Conservation (phyloP, 257 asterid species). For the Paraleonurus japonicus region DNA sequence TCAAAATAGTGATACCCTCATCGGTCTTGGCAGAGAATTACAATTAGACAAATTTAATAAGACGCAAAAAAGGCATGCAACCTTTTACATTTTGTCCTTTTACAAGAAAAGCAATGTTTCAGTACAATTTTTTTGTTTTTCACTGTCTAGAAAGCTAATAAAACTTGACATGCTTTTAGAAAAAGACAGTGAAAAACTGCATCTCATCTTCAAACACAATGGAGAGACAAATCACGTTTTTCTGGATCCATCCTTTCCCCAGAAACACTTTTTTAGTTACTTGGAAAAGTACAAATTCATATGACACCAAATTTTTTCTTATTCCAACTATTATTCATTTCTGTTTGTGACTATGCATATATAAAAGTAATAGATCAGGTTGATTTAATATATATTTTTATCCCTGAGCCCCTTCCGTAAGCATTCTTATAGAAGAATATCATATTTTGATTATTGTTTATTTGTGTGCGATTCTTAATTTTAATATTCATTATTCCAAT, state of each 20-base stretch:
- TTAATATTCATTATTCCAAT: no score
- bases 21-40: background rate
- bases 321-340: background rate
- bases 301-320: background rate
- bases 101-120: background rate
- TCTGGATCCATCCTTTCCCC: background rate
- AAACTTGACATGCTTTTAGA: background rate
- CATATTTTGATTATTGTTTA: no score
- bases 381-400: no score
- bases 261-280: background rate
- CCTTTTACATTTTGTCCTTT: conserved; percentile 4
- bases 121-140: background rate
- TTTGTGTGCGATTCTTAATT: no score
- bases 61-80: background rate
- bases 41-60: background rate
- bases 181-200: background rate
- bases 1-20: background rate
- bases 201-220: background rate
- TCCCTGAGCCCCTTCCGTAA: no score
- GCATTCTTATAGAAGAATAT: no score
- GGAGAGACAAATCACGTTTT: conserved; percentile 19
- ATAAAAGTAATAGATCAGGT: no score
- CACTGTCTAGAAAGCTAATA: background rate
- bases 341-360: background rate
- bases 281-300: background rate